These are phyloP conservation scores for Salix brachista DNA, from an alignment of 345 rosid genomes.

Conservation along the genomic window DNA sequence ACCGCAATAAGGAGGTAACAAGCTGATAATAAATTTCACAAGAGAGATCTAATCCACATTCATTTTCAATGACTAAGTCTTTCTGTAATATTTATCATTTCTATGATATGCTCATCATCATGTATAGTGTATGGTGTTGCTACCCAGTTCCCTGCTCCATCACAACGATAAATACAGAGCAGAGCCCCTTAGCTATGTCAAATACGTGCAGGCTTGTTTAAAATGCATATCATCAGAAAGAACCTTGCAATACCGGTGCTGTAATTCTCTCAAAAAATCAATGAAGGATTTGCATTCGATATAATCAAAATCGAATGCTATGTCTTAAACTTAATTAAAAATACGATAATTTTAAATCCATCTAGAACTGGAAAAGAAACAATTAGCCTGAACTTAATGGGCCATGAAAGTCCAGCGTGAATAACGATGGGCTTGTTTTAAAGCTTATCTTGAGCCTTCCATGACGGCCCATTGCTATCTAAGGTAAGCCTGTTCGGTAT, in stretches of 20 bases:
- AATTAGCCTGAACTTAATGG: background rate
- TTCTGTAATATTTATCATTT: conserved; percentile 10
- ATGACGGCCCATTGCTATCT: too few relatives aligned
- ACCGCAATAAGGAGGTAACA: conserved; percentile 16
- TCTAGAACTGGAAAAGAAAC: background rate
- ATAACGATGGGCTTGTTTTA: too few relatives aligned
- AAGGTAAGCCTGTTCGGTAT: too few relatives aligned
- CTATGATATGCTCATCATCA: background rate
- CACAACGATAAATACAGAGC: background rate
- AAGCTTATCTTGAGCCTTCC: too few relatives aligned
- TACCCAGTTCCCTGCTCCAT: too few relatives aligned
- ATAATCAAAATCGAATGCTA: background rate
- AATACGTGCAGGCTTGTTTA: background rate
- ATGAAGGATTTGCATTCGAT: background rate
- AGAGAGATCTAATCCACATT: conserved; percentile 7
- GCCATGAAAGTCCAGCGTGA: too few relatives aligned
- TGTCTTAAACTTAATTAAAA: background rate
- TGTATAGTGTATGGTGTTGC: too few relatives aligned
- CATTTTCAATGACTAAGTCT: conserved; percentile 5
- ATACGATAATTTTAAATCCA: background rate
- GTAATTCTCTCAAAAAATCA: background rate
- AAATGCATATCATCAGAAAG: background rate
- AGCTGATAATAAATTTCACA: conserved; percentile 13
- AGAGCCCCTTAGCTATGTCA: background rate
- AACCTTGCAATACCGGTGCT: background rate